Evolutionary conservation across 192 early-diverging fungal species (phyloP), one percentile per base, ranked within the genome.

Genomic region (Coemansia sp.): DNA sequence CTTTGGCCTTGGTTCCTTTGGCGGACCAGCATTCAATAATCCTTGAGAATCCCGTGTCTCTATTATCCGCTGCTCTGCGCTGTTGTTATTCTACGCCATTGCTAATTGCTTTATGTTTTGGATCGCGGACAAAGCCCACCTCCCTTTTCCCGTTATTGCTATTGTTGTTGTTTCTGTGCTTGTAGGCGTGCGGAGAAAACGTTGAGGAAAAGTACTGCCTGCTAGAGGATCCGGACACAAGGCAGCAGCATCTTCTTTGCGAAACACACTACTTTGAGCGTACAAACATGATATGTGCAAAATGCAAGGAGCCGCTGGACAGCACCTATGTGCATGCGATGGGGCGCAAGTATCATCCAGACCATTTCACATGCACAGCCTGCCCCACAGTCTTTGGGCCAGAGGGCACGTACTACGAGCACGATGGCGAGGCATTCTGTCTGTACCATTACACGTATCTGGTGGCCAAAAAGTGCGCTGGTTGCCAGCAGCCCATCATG

Each of bases 401-500:
- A 55, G 89, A 96, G 60, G 96, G 97, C 73, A 94, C 92, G 8
- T 98, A 98, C 77, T 99, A 97, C 66, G 96, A 98, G 74, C 92
- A 93, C 68, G 91, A 97, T 58, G 90, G 91, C 46, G 84, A 93
- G 56, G 90, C 98, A 37, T 99, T 92, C 76, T 99, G 98, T 69
- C 90, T 95, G 67, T 89, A 90, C 72, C 96, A 99, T 73, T 99
- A 95, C 85, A 96, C 95, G 5, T 87, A 89, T 43, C 77, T 90
- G 39, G 95, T 92, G 66, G 94, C 96, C 8, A 88, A 90, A 59
- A 92, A 91, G 67, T 99, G 98, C 78, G 91, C 94, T n/a, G 96
- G 98, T 15, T 99, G 98, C 74, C 84, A 93, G 67, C 94, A 91
- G 56, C 92, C 94, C 18, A 96, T 99, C 63, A 80, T 99, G 71